Evolutionary conservation across 352 stramenopile genomes (phyloP).

Genomic region (Phytophthora boehmeriae): DNA sequence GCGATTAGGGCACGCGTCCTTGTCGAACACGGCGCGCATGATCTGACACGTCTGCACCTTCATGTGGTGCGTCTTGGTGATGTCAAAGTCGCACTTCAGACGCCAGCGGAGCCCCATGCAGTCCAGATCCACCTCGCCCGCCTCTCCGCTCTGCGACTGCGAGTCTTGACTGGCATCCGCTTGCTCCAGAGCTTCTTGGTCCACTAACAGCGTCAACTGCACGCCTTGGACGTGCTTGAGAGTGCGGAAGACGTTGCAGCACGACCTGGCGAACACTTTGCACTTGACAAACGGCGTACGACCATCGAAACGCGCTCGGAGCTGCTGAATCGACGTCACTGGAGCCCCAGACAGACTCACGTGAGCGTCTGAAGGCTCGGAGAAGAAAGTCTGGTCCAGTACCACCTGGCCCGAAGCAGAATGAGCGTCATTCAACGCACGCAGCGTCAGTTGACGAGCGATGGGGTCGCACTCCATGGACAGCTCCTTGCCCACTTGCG

Average conservation of each 20-base stretch:
- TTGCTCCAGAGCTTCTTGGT: conserved; percentile 35
- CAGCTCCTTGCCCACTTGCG: conserved; percentile 82
- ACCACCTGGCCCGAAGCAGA: conserved; percentile 73
- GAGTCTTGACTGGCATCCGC: conserved; percentile 31
- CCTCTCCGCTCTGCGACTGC: conserved; percentile 27
- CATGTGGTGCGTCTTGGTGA: conserved; percentile 88
- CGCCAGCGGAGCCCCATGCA: conserved; percentile 72
- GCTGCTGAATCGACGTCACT: conserved; percentile 21
- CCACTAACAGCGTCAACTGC: conserved; percentile 67
- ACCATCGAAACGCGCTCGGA: conserved; percentile 28
- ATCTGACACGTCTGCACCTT: conserved; percentile 79
- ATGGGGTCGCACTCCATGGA: conserved; percentile 71
- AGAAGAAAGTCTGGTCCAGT: conserved; percentile 78
- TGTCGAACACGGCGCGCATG: conserved; percentile 84
- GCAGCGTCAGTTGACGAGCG: conserved; percentile 53
- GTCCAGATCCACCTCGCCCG: conserved; percentile 62
- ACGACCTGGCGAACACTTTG: conserved; percentile 80
- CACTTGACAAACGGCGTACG: conserved; percentile 65
- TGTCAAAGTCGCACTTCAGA: conserved; percentile 81
- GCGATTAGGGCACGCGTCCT: conserved; percentile 49
- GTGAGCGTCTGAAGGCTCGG: conserved; percentile 17
- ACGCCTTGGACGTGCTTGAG: conserved; percentile 84
- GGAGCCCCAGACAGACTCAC: conserved; percentile 23
- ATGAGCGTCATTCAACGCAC: conserved; percentile 84
- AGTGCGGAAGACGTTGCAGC: conserved; percentile 82